Evolutionary conservation across 2,329 filamentous ascomycete species (phyloP).

Genomic region (Sclerotinia spermophila): DNA sequence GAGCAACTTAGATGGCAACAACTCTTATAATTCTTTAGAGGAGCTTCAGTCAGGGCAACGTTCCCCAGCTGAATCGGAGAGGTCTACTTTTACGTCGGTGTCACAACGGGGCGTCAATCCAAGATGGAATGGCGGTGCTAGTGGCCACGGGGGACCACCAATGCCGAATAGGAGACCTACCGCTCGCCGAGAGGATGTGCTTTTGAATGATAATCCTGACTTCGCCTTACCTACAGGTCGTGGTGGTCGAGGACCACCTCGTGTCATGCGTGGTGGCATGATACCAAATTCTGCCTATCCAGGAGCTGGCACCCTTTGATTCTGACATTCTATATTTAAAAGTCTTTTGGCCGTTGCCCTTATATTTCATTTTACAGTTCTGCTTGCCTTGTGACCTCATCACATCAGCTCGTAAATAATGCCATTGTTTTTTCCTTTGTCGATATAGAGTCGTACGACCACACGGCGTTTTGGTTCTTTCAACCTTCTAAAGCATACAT

Average conservation of each 20-base stretch:
- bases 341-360: slow-evolving; percentile 26
- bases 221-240: slow-evolving; percentile 63
- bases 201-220: slow-evolving; percentile 79
- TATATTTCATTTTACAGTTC: slow-evolving; percentile 22
- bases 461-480: slow-evolving; percentile 11
- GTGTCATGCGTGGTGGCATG: slow-evolving; percentile 38
- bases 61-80: slow-evolving; percentile 74
- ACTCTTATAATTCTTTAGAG: slow-evolving; percentile 58
- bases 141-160: slow-evolving; percentile 37
- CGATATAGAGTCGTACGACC: slow-evolving; percentile 26
- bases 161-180: slow-evolving; percentile 30
- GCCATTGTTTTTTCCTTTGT: slow-evolving; percentile 22
- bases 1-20: slow-evolving; percentile 35
- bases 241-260: slow-evolving; percentile 26
- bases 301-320: slow-evolving; percentile 26
- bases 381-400: slow-evolving; percentile 10
- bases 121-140: slow-evolving; percentile 59
- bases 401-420: slow-evolving; percentile 30
- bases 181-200: slow-evolving; percentile 62
- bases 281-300: slow-evolving; percentile 54
- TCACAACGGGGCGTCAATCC: slow-evolving; percentile 87
- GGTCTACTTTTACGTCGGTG: slow-evolving; percentile 84
- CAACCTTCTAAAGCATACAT: slow-evolving; percentile 6
- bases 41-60: slow-evolving; percentile 59
- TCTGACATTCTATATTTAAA: slow-evolving; percentile 2